Evolutionary conservation across 225 moss, liverwort and hornwort genomes (phyloP), one percentile per base, ranked within the genome.

Genomic region (Marchantia paleacea): DNA sequence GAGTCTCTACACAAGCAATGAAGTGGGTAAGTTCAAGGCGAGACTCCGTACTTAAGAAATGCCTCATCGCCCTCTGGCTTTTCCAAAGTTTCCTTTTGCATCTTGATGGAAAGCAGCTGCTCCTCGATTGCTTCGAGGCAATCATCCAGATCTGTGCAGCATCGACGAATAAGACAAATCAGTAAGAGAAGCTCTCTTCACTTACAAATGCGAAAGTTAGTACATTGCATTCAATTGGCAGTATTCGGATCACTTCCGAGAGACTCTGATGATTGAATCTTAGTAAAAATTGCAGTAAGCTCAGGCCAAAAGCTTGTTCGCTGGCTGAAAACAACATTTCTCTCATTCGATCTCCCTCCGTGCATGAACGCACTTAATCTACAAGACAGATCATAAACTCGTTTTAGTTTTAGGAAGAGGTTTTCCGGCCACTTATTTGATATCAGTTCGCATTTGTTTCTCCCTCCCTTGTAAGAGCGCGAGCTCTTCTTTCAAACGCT

Each of bases 51-150:
- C 87, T 88, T 88, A 8, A 88, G 83, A 69, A 85, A 85, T 13
- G 85, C 82, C 69, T 82, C 87, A 24, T 85, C 85, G 69, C 62
- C 70, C 48, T 85, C 87, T 8, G 85, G 87, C 24, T 81, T 78
- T 29, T 88, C 87, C 12, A 88, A 68, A 7, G 87, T 78, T 68
- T 83, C 85, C 55, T 81, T 88, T 55, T 88, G 85, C 70, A 76
- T 54, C 75, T 83, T 75, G 10, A 88, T 85, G 50, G 82, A 78
- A 51, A 25, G 52, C 82, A 88, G 77, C 69, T 88, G 87, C 78
- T 79, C 87, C 77, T 88, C 85, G 19, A 88, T 80, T 4, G 82
- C 87, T 72, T 81, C 83, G 8, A 88, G 72, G 57, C 85, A 85
- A 19, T 83, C 87, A 3, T 88, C 85, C 0, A 88, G 69, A 75